Evolutionary conservation across 345 rosid genomes (phyloP).

Genomic region (Aquilaria sinensis): DNA sequence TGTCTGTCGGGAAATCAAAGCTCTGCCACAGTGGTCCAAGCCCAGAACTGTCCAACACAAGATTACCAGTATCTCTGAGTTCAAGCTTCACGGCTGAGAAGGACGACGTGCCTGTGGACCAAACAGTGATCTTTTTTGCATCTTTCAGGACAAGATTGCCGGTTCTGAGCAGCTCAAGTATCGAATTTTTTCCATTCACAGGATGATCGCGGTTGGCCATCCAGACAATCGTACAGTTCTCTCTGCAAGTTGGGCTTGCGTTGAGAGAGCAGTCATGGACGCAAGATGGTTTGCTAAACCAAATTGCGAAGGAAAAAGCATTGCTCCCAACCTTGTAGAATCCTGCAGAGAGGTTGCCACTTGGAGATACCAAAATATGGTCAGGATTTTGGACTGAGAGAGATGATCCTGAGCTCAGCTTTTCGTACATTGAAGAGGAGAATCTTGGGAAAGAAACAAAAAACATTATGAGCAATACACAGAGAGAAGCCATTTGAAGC

Average conservation of each 20-base stretch:
- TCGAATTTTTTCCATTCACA: conserved; percentile 12
- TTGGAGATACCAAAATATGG: conserved; percentile 6
- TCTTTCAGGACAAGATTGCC: conserved; percentile 20
- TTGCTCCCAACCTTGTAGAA: conserved; percentile 7
- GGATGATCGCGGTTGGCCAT: conserved; percentile 25
- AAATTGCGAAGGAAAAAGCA: conserved; percentile 16
- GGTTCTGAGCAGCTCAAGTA: conserved; percentile 10
- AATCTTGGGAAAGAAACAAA: not conserved
- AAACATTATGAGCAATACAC: not conserved
- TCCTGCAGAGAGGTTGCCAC: conserved; percentile 10
- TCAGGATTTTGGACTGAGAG: not conserved
- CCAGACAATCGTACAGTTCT: conserved; percentile 21
- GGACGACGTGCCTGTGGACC: conserved; percentile 16
- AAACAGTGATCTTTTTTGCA: conserved; percentile 8
- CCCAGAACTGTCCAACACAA: conserved; percentile 14
- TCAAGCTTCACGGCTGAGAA: conserved; percentile 12
- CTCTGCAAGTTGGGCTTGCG: no score
- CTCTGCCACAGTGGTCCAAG: conserved; percentile 21
- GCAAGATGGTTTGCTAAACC: conserved; percentile 19
- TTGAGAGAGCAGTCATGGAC: no score
- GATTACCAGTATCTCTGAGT: conserved; percentile 13
- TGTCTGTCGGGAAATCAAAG: conserved; percentile 17
- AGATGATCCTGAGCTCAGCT: conserved; percentile 2
- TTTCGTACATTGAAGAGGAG: not conserved
- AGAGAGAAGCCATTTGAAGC: not conserved